A percentile compares a stretch with the other conserved stretches of the same genome.
These are phyloP conservation scores for Pseudozyma tsukubaensis DNA, from an alignment of 1,284 basidiomycete species.

Conservation along the genomic window DNA sequence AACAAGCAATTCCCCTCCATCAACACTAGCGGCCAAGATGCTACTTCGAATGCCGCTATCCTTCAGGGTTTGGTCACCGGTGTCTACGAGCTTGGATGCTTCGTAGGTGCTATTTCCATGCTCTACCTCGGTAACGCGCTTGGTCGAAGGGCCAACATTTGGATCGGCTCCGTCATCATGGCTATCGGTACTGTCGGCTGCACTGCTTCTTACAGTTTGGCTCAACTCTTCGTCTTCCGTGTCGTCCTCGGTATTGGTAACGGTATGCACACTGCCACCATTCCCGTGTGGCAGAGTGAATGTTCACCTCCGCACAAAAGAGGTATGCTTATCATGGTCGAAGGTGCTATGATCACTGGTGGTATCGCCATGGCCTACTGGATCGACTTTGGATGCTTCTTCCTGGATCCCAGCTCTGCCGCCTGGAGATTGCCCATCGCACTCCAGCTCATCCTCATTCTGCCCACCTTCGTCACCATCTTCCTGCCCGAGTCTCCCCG, in stretches of 20 bases:
- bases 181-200: slow-evolving; percentile 58
- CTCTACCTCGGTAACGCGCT: slow-evolving; percentile 62
- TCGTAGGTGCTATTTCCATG: slow-evolving; percentile 63
- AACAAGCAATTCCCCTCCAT: slow-evolving; percentile 56
- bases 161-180: slow-evolving; percentile 65
- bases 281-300: slow-evolving; percentile 66
- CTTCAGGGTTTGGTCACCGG: slow-evolving; percentile 64
- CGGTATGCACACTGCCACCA: slow-evolving; percentile 68
- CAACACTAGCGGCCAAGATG: slow-evolving; percentile 34
- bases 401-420: slow-evolving; percentile 48
- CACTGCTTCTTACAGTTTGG: slow-evolving; percentile 52
- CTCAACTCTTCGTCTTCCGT: slow-evolving; percentile 62
- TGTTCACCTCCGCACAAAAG: slow-evolving; percentile 65
- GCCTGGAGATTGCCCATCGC: slow-evolving; percentile 65
- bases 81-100: slow-evolving; percentile 66
- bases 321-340: slow-evolving; percentile 67
- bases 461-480: slow-evolving; percentile 66
- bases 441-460: slow-evolving; percentile 64
- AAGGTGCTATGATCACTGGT: slow-evolving; percentile 63
- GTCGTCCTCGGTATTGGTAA: slow-evolving; percentile 66
- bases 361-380: slow-evolving; percentile 64
- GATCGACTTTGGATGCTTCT: slow-evolving; percentile 66
- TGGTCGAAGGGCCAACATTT: slow-evolving; percentile 63
- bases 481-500: slow-evolving; percentile 66
- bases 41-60: slow-evolving; percentile 44